Evolutionary conservation across 352 stramenopile species (phyloP).

Genomic region (Phytophthora palmivora): DNA sequence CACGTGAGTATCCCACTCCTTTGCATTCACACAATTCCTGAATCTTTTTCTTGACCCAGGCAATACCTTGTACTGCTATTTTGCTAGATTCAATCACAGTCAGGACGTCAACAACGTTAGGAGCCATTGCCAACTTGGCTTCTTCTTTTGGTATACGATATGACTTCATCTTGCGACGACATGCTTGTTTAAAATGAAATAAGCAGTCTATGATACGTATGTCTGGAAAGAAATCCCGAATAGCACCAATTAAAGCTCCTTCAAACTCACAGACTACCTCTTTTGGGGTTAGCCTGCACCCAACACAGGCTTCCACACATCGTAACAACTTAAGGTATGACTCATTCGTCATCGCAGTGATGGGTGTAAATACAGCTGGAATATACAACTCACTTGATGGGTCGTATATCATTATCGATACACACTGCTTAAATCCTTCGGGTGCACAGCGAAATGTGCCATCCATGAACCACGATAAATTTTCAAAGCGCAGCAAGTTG

Average conservation of each 20-base stretch:
- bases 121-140: conserved; percentile 4
- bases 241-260: neutral
- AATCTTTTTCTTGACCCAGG: conserved; percentile 10
- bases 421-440: conserved; percentile 9
- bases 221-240: neutral
- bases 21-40: neutral
- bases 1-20: neutral
- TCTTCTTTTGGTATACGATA: neutral
- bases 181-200: conserved; percentile 11
- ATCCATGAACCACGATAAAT: conserved; percentile 9
- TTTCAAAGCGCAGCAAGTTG: conserved; percentile 14
- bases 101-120: conserved; percentile 3
- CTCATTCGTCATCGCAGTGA: neutral
- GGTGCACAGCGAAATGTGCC: conserved; percentile 1
- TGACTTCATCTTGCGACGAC: conserved; percentile 2
- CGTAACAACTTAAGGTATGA: neutral
- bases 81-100: neutral
- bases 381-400: conserved; percentile 1
- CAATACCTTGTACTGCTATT: conserved; percentile 7
- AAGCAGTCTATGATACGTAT: conserved; percentile 6
- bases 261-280: conserved; percentile 9
- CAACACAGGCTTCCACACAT: neutral
- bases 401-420: conserved; percentile 8
- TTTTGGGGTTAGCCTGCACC: neutral
- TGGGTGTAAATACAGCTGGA: neutral